Conservation (phyloP, 768 basidiomycete genomes). For the Pleurotus ostreatus region DNA sequence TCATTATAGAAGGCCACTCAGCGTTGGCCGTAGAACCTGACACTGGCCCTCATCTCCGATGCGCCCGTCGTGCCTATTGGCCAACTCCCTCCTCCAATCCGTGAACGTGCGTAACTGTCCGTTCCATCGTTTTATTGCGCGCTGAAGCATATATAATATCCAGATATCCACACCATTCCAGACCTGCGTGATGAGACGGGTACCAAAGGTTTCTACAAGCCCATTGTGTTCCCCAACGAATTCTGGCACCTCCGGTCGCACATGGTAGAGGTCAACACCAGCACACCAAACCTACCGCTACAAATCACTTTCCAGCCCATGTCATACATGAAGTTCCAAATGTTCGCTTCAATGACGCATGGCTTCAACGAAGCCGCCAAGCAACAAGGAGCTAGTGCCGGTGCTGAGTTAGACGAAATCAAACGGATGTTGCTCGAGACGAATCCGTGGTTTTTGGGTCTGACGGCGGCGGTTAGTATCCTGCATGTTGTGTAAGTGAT, state of each 20-base stretch:
- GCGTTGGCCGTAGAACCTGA: constrained; percentile 63
- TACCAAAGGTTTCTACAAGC: constrained; percentile 71
- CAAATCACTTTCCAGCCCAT: constrained; percentile 83
- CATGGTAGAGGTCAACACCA: constrained; percentile 80
- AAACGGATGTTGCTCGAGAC: constrained; percentile 92
- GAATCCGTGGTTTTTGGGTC: constrained; percentile 80
- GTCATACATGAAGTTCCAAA: constrained; percentile 82
- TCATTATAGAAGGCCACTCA: no score
- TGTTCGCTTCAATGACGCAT: constrained; percentile 79
- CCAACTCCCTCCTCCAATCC: constrained; percentile 54
- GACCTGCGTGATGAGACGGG: constrained; percentile 61
- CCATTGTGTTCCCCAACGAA: constrained; percentile 89
- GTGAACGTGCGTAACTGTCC: constrained; percentile 49
- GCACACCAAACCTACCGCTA: constrained; percentile 74
- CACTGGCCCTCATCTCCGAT: constrained; percentile 81
- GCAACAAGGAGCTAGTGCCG: constrained; percentile 57
- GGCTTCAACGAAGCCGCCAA: constrained; percentile 87
- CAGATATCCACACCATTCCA: constrained; percentile 64
- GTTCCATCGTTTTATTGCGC: not conserved
- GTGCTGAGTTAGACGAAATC: constrained; percentile 86
- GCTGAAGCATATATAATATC: constrained; percentile 9
- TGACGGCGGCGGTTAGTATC: constrained; percentile 82
- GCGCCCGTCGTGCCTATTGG: constrained; percentile 46
- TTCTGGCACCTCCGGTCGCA: constrained; percentile 90
- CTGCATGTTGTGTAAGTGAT: constrained; percentile 78